Evolutionary conservation across 805 yeast species (phyloP), one percentile per base, ranked within the genome.

Genomic region (Metschnikowia borealis): DNA sequence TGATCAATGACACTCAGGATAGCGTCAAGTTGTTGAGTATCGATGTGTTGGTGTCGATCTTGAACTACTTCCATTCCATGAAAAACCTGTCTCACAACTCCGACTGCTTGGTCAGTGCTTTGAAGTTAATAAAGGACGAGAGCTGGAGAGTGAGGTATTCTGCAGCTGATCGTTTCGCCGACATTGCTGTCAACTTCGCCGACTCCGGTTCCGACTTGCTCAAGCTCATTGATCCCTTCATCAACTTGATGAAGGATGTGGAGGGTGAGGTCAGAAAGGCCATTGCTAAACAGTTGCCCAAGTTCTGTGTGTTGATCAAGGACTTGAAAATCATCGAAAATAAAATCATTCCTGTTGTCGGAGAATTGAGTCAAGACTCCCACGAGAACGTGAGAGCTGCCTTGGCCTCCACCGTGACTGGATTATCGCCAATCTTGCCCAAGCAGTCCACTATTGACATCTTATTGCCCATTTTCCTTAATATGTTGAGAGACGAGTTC

Each of bases 111-210:
- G 73, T 77, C 46, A 80, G 84, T 55, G 78, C 96, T 2, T 77
- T 85, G 56, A 81, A 82, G 56, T 77, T 94, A 57, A 84, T 89
- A 51, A 80, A 78, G 56, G 99, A 94, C 71, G 89, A 88, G 69
- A 86, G 96, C 63, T 94, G 99, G 99, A 84, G 99, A 69, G 98
- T 94, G 50, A 84, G 99, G 63, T 94, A 92, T 70, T 90, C 94
- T 84, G 96, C 96, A 33, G 96, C 97, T n/a, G 97, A 92, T 66
- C 80, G 90, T 61, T 91, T 90, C 63, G 88, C 84, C 59, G 74
- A 76, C 54, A 79, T 94, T 53, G 89, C 95, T 1, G 59, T 70
- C 15, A 83, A 82, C 56, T 84, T 91, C 62, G 74, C 76, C 58
- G 74, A 77, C 54, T 76, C 80, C 45, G 81, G 78, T 37, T 70